Evolutionary conservation across 306 rosid species (phyloP).

Genomic region (Cucurbita argyrosperma): DNA sequence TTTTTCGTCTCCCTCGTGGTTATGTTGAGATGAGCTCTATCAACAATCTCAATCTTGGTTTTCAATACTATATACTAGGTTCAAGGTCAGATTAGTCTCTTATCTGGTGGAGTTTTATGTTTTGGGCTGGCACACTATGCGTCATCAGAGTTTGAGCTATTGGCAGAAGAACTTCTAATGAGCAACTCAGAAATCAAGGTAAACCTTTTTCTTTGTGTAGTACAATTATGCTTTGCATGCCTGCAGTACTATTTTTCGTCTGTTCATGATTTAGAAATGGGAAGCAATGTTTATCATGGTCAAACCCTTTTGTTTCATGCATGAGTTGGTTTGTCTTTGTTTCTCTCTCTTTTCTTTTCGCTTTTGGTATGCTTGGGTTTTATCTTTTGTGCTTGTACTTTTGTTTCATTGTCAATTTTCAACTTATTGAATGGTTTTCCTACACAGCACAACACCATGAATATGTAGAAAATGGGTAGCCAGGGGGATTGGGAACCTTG

Average conservation of each 20-base stretch:
- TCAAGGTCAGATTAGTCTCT: slow-evolving; percentile 93
- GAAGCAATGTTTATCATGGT: background rate
- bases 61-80: slow-evolving; percentile 37
- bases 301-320: background rate
- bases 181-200: slow-evolving; percentile 90
- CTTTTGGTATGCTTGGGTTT: no score
- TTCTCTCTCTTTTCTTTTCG: no score
- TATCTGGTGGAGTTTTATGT: slow-evolving; percentile 72
- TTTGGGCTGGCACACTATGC: slow-evolving; percentile 88
- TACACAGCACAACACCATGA: background rate
- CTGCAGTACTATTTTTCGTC: background rate
- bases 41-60: background rate
- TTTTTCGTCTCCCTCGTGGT: background rate
- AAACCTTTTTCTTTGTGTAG: slow-evolving; percentile 5
- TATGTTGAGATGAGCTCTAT: background rate
- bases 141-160: slow-evolving; percentile 87
- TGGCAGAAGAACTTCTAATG: slow-evolving; percentile 94
- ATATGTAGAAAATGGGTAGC: background rate
- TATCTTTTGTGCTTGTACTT: no score
- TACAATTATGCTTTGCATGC: background rate
- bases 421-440: background rate
- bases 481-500: background rate
- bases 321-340: background rate
- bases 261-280: background rate
- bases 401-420: no score